Percentiles rank a stretch among this genome's conserved stretches.
phyloP scores from a whole-genome alignment of 345 rosid genomes.

The Rhizophora mangle region DNA sequence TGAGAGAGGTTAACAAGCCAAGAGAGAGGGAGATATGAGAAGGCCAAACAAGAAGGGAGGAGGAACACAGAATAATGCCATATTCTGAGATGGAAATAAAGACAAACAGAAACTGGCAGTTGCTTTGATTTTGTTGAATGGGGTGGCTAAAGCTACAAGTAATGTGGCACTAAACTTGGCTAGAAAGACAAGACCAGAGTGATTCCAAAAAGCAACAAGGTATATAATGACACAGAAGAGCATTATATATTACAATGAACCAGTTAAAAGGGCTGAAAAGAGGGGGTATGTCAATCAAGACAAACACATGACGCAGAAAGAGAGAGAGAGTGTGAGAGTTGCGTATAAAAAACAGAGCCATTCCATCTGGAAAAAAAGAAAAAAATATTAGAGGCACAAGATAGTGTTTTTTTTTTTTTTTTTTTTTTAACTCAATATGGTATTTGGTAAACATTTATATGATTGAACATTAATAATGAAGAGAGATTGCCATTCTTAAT shows the following conservation, averaged over 20 bases:
- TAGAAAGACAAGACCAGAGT: constrained; percentile 14
- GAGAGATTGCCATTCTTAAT: too few species aligned
- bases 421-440: neutral
- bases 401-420: too few species aligned
- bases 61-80: neutral
- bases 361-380: constrained; percentile 7
- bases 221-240: constrained; percentile 24
- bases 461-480: too few species aligned
- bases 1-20: constrained; percentile 14
- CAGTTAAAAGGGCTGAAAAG: neutral
- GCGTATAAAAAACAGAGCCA: constrained; percentile 15
- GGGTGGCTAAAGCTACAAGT: constrained; percentile 9
- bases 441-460: neutral
- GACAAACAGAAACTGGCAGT: constrained; percentile 48
- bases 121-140: constrained; percentile 31
- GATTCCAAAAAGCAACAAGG: constrained; percentile 26
- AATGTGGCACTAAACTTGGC: constrained; percentile 17
- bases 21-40: constrained; percentile 11
- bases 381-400: too few species aligned
- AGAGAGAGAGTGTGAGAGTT: constrained; percentile 4
- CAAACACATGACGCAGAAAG: neutral
- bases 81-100: constrained; percentile 15
- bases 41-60: neutral
- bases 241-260: constrained; percentile 8
- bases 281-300: neutral